These are phyloP conservation scores for Chaetothyriales sp. DNA, from an alignment of 2,329 filamentous ascomycete genomes.

Conservation along the genomic window DNA sequence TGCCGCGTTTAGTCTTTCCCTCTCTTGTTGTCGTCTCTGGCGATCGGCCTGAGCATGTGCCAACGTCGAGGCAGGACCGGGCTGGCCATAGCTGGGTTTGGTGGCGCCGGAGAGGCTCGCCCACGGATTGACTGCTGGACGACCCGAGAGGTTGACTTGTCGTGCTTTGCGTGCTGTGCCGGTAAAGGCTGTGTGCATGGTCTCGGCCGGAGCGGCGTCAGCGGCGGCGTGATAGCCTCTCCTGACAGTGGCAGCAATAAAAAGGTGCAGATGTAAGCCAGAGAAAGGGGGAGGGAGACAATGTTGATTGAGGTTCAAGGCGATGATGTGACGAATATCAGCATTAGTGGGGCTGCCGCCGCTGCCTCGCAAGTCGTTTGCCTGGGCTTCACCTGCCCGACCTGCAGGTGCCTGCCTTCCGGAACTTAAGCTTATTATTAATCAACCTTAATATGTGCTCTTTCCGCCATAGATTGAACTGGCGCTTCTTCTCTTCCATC, in stretches of 20 bases:
- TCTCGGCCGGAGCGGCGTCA: conserved; percentile 4
- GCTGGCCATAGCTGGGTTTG: neutral
- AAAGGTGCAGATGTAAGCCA: neutral
- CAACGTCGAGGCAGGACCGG: conserved; percentile 44
- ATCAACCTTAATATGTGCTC: neutral
- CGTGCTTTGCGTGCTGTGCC: conserved; percentile 71
- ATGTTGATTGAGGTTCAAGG: neutral
- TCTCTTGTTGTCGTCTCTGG: conserved; percentile 61
- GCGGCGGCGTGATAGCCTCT: neutral
- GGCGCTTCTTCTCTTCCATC: neutral
- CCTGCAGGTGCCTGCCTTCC: neutral
- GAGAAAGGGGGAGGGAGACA: neutral
- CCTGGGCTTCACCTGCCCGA: neutral
- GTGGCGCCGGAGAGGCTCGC: conserved; percentile 39
- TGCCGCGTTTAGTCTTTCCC: conserved; percentile 59
- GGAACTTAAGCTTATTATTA: neutral
- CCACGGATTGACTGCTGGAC: conserved; percentile 60
- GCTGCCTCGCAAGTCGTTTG: neutral
- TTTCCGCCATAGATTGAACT: neutral
- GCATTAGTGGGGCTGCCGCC: neutral
- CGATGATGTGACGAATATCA: neutral
- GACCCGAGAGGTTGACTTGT: conserved; percentile 86
- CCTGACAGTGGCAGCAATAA: neutral
- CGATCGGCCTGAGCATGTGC: conserved; percentile 79
- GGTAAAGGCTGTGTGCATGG: conserved; percentile 85